Evolutionary conservation across 768 basidiomycete species (phyloP).

Genomic region (Suillus decipiens): DNA sequence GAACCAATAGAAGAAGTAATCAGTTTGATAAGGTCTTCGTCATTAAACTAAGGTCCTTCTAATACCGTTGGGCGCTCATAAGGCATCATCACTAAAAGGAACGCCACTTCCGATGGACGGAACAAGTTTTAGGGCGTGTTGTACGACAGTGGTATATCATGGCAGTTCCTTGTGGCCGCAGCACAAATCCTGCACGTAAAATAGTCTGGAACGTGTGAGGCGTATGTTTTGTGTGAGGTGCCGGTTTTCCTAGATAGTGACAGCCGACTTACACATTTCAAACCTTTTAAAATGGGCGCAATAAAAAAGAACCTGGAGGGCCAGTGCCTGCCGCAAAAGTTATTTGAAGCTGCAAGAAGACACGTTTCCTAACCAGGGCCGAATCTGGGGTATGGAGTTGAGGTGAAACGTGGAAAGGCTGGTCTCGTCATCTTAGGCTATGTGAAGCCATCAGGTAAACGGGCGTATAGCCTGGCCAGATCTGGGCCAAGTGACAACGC

Average conservation of each 20-base stretch:
- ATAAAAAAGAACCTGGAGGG: not conserved
- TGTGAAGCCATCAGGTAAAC: not conserved
- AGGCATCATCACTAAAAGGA: not conserved
- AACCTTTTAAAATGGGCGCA: not conserved
- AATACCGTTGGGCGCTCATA: not conserved
- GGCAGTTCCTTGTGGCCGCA: not conserved
- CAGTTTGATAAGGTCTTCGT: not conserved
- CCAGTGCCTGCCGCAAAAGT: not conserved
- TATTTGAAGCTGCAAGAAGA: not conserved
- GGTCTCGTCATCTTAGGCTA: not conserved
- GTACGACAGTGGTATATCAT: not conserved
- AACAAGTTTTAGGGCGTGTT: not conserved
- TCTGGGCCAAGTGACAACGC: too few relatives aligned
- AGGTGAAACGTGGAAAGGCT: not conserved
- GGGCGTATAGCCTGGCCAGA: too few relatives aligned
- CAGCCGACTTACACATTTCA: not conserved
- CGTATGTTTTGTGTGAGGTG: not conserved
- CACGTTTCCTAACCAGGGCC: not conserved
- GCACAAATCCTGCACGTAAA: not conserved
- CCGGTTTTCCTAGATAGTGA: not conserved
- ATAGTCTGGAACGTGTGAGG: not conserved
- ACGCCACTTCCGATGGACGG: constrained; percentile 6
- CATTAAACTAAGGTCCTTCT: not conserved
- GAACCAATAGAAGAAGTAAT: not conserved
- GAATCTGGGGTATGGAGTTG: constrained; percentile 10